Percentiles rank a stretch among this genome's conserved stretches.
phyloP scores from a whole-genome alignment of 805 yeast genomes.

The Saturnispora sekii region DNA sequence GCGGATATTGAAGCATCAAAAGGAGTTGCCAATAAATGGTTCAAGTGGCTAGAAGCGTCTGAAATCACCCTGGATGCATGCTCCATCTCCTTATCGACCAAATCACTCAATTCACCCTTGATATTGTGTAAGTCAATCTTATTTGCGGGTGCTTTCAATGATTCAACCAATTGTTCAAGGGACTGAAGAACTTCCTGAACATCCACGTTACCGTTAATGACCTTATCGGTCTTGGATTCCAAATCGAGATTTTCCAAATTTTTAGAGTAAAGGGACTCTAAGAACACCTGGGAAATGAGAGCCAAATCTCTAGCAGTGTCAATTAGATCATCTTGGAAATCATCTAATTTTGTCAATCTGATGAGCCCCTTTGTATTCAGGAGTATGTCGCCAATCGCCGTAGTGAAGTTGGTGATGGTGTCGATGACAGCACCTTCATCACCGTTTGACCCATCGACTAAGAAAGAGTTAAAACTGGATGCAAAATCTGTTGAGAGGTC shows the following conservation, averaged over 20 bases:
- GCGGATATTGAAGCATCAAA: conserved; percentile 43
- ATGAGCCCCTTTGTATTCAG: conserved; percentile 62
- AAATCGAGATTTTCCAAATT: conserved; percentile 39
- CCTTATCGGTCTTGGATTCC: conserved; percentile 66
- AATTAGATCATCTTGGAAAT: conserved; percentile 42
- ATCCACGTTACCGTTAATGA: conserved; percentile 63
- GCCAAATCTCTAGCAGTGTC: conserved; percentile 47
- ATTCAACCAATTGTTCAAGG: conserved; percentile 45
- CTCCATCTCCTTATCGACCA: conserved; percentile 66
- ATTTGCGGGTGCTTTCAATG: conserved; percentile 32
- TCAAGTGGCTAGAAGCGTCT: conserved; percentile 53
- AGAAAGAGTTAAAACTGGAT: conserved; percentile 58
- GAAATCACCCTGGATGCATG: conserved; percentile 63
- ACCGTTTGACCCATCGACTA: conserved; percentile 66
- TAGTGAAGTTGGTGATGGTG: conserved; percentile 52
- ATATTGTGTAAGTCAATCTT: conserved; percentile 19
- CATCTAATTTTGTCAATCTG: conserved; percentile 40
- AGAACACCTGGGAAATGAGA: conserved; percentile 49
- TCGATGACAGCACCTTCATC: conserved; percentile 56
- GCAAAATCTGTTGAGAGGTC: conserved; percentile 73
- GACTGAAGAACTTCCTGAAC: conserved; percentile 64
- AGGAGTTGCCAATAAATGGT: conserved; percentile 37
- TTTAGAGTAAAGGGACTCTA: conserved; percentile 48
- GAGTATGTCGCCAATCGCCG: conserved; percentile 52
- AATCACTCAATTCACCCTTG: conserved; percentile 51